Conservation (phyloP, 768 basidiomycete genomes). For the Antrodiella citrinella region DNA sequence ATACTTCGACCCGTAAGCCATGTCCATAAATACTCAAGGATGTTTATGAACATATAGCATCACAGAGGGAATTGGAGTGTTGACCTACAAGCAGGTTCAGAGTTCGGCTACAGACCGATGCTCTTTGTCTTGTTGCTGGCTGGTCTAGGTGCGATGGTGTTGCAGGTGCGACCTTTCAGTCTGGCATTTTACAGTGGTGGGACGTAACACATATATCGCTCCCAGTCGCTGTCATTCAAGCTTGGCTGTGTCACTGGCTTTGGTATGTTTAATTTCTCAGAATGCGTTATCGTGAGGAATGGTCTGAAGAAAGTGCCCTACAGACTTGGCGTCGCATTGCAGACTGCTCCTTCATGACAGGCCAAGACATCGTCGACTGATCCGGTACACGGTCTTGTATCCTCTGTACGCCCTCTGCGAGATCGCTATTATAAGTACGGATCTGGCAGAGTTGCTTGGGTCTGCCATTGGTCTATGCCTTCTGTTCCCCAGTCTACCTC, state of each 20-base stretch:
- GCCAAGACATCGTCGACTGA: conserved; percentile 28
- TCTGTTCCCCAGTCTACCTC: conserved; percentile 39
- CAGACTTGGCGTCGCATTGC: conserved; percentile 41
- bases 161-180: conserved; percentile 48
- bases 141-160: conserved; percentile 72
- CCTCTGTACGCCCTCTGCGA: conserved; percentile 38
- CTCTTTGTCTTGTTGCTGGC: conserved; percentile 80
- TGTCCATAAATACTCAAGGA: not conserved
- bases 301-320: not conserved
- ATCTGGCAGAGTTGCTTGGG: conserved; percentile 54
- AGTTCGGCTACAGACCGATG: conserved; percentile 72
- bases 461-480: conserved; percentile 51
- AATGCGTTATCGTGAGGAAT: too few relatives aligned
- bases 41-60: conserved; percentile 1
- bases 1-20: conserved; percentile 79
- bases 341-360: conserved; percentile 39
- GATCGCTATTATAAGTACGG: conserved; percentile 47
- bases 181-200: not conserved
- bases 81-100: conserved; percentile 81
- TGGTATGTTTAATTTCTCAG: conserved; percentile 44
- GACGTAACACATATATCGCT: not conserved
- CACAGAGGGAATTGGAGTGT: conserved; percentile 65
- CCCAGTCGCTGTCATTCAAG: conserved; percentile 64
- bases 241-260: conserved; percentile 79
- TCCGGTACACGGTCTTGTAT: conserved; percentile 34